Conservation (phyloP, 371 early-diverging fungal species). For the Mucor velutinosus region DNA sequence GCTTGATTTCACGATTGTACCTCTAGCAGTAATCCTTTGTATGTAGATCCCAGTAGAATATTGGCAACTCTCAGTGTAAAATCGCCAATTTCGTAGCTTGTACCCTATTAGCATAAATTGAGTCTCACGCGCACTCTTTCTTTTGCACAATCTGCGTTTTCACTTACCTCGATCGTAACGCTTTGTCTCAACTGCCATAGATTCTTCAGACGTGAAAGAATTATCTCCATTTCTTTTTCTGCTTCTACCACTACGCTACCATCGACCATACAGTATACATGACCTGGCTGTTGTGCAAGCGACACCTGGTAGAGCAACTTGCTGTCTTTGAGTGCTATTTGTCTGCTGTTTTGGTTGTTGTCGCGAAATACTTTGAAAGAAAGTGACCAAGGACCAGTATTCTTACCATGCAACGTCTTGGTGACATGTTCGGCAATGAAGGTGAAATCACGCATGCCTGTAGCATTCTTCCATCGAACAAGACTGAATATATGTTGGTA, state of each 20-base stretch:
- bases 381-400: slow-evolving; percentile 51
- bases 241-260: slow-evolving; percentile 55
- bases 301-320: slow-evolving; percentile 52
- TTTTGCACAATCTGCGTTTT: not conserved
- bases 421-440: slow-evolving; percentile 52
- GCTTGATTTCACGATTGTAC: slow-evolving; percentile 14
- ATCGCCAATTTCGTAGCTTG: slow-evolving; percentile 56
- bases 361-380: slow-evolving; percentile 53
- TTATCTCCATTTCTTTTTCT: slow-evolving; percentile 52
- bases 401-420: slow-evolving; percentile 51
- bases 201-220: slow-evolving; percentile 51
- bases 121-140: not conserved
- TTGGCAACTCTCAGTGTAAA: slow-evolving; percentile 56
- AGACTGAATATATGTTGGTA: slow-evolving; percentile 24
- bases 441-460: slow-evolving; percentile 53
- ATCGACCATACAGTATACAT: slow-evolving; percentile 58
- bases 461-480: slow-evolving; percentile 59
- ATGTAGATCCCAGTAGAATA: slow-evolving; percentile 49
- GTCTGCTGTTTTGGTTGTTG: slow-evolving; percentile 27
- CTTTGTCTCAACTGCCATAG: slow-evolving; percentile 53
- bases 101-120: slow-evolving; percentile 29
- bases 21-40: slow-evolving; percentile 54
- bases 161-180: slow-evolving; percentile 44
- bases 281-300: slow-evolving; percentile 47
- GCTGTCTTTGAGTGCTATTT: slow-evolving; percentile 31